These are phyloP conservation scores for Trichosporon coremiiforme DNA, from an alignment of 1,284 basidiomycete genomes.

Conservation along the genomic window DNA sequence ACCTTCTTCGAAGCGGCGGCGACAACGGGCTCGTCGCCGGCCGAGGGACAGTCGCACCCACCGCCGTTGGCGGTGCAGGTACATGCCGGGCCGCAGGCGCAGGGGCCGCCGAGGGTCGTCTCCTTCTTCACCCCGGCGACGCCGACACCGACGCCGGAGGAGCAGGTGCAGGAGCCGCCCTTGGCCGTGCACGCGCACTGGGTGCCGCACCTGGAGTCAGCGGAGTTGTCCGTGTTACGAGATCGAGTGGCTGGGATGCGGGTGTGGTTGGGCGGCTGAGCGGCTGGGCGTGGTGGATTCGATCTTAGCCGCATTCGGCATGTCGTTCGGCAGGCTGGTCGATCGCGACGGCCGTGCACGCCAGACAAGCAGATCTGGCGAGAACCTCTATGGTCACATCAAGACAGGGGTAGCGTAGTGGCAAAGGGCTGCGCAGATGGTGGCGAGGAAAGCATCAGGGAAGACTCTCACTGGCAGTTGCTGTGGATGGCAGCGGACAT, in stretches of 20 bases:
- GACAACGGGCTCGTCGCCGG: not conserved
- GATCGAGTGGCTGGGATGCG: not conserved
- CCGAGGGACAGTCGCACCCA: not conserved
- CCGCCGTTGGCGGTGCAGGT: slow-evolving; percentile 9
- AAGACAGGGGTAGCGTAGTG: no score
- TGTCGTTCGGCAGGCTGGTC: no score
- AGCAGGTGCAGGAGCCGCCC: not conserved
- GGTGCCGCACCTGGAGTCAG: not conserved
- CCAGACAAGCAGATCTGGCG: not conserved
- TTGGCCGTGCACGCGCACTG: slow-evolving; percentile 1
- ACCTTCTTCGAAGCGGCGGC: slow-evolving; percentile 6
- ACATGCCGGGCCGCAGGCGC: slow-evolving; percentile 13
- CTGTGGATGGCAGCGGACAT: not conserved
- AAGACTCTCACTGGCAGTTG: not conserved
- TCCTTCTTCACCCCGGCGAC: not conserved
- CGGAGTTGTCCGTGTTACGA: not conserved
- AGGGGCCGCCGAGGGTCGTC: not conserved
- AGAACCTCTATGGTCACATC: not conserved
- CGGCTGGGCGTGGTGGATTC: not conserved
- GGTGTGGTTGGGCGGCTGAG: not conserved
- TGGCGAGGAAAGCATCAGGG: not conserved
- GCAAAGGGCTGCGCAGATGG: no score
- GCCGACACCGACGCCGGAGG: no score
- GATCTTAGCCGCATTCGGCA: not conserved
- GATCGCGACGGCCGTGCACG: not conserved